phyloP scores from a whole-genome alignment of 257 asterid genomes.

The Datura wrightii region DNA sequence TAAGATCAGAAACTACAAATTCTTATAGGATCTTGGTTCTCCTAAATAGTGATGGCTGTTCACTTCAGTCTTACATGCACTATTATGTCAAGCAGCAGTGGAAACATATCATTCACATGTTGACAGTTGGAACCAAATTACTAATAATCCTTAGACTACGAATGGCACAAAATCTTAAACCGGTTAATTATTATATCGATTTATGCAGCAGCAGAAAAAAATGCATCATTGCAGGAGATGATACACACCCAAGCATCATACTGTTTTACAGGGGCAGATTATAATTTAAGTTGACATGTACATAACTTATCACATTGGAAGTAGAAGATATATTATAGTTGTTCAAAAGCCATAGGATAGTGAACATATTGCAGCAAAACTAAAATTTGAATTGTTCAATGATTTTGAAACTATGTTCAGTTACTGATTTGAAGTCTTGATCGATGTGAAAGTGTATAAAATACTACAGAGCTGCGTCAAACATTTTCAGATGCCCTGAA shows the following conservation, averaged over 20 bases:
- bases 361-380: constrained; percentile 15
- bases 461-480: neutral
- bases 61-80: constrained; percentile 6
- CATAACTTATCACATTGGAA: neutral
- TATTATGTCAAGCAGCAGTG: constrained; percentile 1
- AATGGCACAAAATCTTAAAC: constrained; percentile 1
- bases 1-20: neutral
- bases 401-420: neutral
- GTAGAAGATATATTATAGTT: neutral
- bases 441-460: neutral
- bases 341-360: neutral
- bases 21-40: neutral
- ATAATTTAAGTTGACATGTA: neutral
- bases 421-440: neutral
- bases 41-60: neutral
- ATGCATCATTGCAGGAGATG: constrained; percentile 16
- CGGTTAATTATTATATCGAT: neutral
- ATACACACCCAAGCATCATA: neutral
- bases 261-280: neutral
- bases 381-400: neutral
- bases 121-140: constrained; percentile 10
- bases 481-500: constrained; percentile 10
- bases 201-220: neutral
- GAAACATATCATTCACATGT: constrained; percentile 20
- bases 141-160: neutral